These are phyloP conservation scores for Fraxinus anomala DNA, from an alignment of 257 asterid genomes.

Conservation along the genomic window DNA sequence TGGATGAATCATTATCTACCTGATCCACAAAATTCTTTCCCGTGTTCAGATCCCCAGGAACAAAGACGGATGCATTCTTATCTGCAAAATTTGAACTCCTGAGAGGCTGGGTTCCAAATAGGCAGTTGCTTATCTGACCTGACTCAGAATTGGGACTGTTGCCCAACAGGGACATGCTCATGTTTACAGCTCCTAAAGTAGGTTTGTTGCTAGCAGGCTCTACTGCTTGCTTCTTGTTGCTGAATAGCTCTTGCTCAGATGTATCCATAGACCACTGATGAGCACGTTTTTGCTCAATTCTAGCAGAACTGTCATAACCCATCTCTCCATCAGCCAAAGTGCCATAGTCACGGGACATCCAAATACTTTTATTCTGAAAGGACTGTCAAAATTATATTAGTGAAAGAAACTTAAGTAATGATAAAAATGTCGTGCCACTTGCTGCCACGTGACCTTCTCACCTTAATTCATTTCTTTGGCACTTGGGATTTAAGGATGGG, in stretches of 20 bases:
- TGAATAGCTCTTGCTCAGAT: slow-evolving; percentile 41
- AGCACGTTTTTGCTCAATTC: slow-evolving; percentile 55
- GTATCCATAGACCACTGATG: slow-evolving; percentile 48
- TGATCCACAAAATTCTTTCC: slow-evolving; percentile 33
- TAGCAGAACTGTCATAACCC: slow-evolving; percentile 37
- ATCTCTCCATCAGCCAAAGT: slow-evolving; percentile 48
- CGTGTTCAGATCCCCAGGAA: slow-evolving; percentile 32
- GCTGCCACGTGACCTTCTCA: slow-evolving; percentile 3
- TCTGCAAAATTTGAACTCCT: slow-evolving; percentile 35
- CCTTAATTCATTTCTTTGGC: not conserved
- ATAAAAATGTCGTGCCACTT: slow-evolving; percentile 2
- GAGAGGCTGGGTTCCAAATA: slow-evolving; percentile 37
- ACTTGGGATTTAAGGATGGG: slow-evolving; percentile 17
- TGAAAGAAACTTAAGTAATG: not conserved
- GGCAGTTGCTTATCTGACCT: slow-evolving; percentile 34
- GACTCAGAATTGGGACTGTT: slow-evolving; percentile 41
- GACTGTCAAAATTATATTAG: slow-evolving; percentile 41
- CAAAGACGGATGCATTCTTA: slow-evolving; percentile 29
- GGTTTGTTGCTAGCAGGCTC: slow-evolving; percentile 38
- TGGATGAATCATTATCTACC: slow-evolving; percentile 35
- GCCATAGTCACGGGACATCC: slow-evolving; percentile 47
- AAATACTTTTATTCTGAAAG: slow-evolving; percentile 47
- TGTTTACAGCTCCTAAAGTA: slow-evolving; percentile 34
- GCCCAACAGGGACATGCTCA: slow-evolving; percentile 42
- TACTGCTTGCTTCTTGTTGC: slow-evolving; percentile 66